Evolutionary conservation across 352 stramenopile species (phyloP), one percentile per base, ranked within the genome.

Genomic region (Globisporangium acanthophoron): DNA sequence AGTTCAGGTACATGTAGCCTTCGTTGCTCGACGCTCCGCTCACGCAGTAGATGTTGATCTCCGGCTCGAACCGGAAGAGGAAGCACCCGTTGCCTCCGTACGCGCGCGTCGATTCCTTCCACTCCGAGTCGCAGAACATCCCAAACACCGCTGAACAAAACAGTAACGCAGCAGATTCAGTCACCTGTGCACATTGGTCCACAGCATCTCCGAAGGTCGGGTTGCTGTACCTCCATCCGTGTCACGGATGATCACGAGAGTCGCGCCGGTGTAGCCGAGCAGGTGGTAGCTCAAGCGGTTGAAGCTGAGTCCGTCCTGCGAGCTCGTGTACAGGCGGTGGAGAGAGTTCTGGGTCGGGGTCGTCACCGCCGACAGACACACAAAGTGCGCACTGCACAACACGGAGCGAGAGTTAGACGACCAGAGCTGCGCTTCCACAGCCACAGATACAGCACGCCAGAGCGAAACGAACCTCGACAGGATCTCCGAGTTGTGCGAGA

Each of bases 1-100:
- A 93, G 67, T 94, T 92, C 54, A 93, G 69, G 48, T 94, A 94
- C 85, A 94, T 94, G 66, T 88, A 84, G 57, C 91, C 88, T 46
- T 76, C 60, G 39, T 78, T 81, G 40, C 66, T 61, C 18, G 75
- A 66, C 45, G 62, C 81, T 0, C 70, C 66, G 20, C 56, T 78
- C 15, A 81, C 75, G 20, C 69, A 79, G 59, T 87, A 92, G 16
- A 92, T 63, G 46, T 56, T 80, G 44, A 91, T 76, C 11, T 83
- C 70, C 5, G 83, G 85, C 12, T 72, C 63, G 37, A 90, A 45
- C 40, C 81, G 81, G 54, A 89, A 94, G 35, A 94, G 69, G 48
- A 94, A 93, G 46, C 85, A 94, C 7, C 74, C 74, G 41, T 89
- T 91, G 50, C 85, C 83, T 21, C 85, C 85, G 59, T 88, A 94